Conservation (phyloP, 306 rosid species). For the Geum urbanum region DNA sequence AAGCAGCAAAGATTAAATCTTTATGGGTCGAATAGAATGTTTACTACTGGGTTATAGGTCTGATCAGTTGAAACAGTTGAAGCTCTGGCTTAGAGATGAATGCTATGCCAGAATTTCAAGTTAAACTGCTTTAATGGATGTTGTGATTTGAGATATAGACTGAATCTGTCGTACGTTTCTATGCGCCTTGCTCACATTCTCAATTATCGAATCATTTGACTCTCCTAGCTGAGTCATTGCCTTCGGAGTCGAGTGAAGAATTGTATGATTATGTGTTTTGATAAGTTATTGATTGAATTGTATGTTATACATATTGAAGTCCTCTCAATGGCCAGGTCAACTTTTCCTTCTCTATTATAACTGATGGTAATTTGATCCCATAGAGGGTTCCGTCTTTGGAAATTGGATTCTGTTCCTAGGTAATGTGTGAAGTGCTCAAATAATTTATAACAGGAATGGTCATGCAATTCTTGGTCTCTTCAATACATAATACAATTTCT, state of each 20-base stretch:
- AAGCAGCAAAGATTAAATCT: neutral
- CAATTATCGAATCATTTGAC: constrained; percentile 76
- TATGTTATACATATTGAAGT: no score
- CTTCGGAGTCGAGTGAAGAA: constrained; percentile 54
- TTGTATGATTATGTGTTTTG: constrained; percentile 1
- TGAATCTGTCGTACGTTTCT: constrained; percentile 56
- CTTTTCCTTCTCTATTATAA: no score
- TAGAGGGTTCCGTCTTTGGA: no score
- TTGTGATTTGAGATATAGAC: constrained; percentile 18
- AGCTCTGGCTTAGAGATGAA: neutral
- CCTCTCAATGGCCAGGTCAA: no score
- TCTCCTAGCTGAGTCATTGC: constrained; percentile 73
- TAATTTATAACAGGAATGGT: no score
- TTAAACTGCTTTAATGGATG: no score
- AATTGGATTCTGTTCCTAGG: no score
- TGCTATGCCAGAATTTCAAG: neutral
- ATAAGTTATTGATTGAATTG: no score
- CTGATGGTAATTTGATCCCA: no score
- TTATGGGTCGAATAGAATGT: neutral
- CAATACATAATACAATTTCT: no score
- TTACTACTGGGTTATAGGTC: neutral
- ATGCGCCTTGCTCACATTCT: constrained; percentile 53
- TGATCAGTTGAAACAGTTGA: neutral
- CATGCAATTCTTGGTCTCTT: no score
- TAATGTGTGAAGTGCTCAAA: no score